These are phyloP conservation scores for Calonectria pseudoturangicola DNA, from an alignment of 2,329 filamentous ascomycete genomes.

Conservation along the genomic window DNA sequence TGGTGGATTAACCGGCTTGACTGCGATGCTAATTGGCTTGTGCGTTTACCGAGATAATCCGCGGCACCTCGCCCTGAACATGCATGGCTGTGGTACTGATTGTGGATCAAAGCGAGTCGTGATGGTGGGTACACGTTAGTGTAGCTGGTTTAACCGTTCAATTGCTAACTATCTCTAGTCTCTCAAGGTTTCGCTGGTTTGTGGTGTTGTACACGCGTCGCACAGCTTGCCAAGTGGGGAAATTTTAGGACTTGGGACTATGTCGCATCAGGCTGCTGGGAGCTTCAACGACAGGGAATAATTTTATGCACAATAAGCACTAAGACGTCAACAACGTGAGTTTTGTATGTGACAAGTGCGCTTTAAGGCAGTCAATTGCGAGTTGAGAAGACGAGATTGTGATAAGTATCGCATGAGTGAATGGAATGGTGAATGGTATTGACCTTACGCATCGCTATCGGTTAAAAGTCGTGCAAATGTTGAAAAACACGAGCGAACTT, in stretches of 20 bases:
- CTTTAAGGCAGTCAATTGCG: not conserved
- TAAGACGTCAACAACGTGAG: not conserved
- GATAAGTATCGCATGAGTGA: not conserved
- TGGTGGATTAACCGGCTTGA: not conserved
- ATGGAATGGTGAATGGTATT: too few relatives aligned
- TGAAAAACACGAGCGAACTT: too few relatives aligned
- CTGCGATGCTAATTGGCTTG: constrained; percentile 1
- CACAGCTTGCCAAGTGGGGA: constrained; percentile 12
- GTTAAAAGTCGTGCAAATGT: too few relatives aligned
- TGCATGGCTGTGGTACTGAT: constrained; percentile 8
- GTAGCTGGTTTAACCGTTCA: not conserved
- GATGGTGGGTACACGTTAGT: not conserved
- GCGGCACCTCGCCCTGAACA: not conserved
- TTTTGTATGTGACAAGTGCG: not conserved
- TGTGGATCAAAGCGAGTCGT: not conserved
- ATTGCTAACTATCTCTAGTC: not conserved
- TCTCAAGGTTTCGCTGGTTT: not conserved
- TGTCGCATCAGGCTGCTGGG: not conserved
- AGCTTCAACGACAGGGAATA: not conserved
- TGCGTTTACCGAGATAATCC: constrained; percentile 4
- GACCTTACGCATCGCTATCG: too few relatives aligned
- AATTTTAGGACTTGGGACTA: not conserved
- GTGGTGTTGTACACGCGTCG: not conserved
- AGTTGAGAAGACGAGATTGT: not conserved
- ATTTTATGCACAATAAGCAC: not conserved